These are phyloP conservation scores for Piedraia hortae DNA, from an alignment of 2,329 filamentous ascomycete species.

Conservation along the genomic window DNA sequence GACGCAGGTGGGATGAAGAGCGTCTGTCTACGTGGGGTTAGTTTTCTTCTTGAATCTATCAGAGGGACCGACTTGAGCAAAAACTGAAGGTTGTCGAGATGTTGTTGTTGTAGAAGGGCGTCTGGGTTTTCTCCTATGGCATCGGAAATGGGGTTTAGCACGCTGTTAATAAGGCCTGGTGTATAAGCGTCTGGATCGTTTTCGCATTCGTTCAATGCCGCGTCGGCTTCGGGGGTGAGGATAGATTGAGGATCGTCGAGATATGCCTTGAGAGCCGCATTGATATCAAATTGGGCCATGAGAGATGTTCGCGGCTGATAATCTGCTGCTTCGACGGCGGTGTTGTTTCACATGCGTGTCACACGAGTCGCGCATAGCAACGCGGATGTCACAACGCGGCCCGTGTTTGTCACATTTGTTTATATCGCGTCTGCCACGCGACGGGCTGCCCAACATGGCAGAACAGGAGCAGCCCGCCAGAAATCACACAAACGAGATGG, in stretches of 20 bases:
- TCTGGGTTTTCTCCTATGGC: constrained; percentile 79
- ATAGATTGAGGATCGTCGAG: constrained; percentile 75
- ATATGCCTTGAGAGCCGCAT: constrained; percentile 86
- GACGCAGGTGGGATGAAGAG: constrained; percentile 52
- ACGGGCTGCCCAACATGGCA: too few species aligned
- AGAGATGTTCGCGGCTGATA: constrained; percentile 23
- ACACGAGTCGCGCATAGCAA: background rate
- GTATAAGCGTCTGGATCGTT: constrained; percentile 67
- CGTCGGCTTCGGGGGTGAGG: constrained; percentile 60
- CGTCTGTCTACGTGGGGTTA: constrained; percentile 43
- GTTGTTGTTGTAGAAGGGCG: constrained; percentile 46
- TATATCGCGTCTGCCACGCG: constrained; percentile 3
- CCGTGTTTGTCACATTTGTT: constrained; percentile 3
- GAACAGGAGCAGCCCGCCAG: constrained; percentile 4
- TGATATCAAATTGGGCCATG: constrained; percentile 71
- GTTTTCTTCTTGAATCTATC: constrained; percentile 32
- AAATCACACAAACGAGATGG: constrained; percentile 12
- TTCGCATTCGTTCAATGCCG: constrained; percentile 69
- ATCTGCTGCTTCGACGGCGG: background rate
- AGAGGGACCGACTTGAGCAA: constrained; percentile 71
- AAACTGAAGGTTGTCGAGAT: constrained; percentile 85
- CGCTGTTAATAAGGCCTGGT: constrained; percentile 49
- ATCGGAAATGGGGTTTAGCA: constrained; percentile 79
- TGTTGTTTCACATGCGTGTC: background rate
- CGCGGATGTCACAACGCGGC: constrained; percentile 3